Evolutionary conservation across 2,329 filamentous ascomycete species (phyloP).

Genomic region (Penicillium sp.): DNA sequence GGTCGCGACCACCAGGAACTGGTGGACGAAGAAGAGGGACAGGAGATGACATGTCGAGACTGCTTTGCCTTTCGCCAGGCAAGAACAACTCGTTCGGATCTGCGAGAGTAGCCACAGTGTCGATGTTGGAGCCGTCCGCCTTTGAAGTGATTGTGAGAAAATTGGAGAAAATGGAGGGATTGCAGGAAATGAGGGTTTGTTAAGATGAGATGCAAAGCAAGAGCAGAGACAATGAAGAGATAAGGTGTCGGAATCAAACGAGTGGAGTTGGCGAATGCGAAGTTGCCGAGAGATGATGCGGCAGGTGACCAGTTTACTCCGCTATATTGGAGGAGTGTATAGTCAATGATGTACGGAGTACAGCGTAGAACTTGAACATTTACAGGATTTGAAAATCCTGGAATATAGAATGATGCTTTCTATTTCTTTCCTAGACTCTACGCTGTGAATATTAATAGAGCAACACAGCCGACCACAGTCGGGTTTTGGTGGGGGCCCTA

Average conservation of each 20-base stretch:
- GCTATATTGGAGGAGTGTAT: slow-evolving; percentile 2
- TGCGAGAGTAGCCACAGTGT: slow-evolving; percentile 39
- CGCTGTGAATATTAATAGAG: slow-evolving; percentile 24
- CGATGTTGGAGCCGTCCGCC: slow-evolving; percentile 19
- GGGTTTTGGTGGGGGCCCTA: slow-evolving; percentile 19
- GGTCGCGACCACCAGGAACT: slow-evolving; percentile 65
- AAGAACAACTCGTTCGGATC: slow-evolving; percentile 42
- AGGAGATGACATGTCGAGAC: slow-evolving; percentile 61
- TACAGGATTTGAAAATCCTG: background rate
- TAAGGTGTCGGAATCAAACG: slow-evolving; percentile 14
- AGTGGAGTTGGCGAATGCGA: slow-evolving; percentile 11
- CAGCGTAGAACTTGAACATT: too few species aligned
- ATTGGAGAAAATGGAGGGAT: slow-evolving; percentile 12
- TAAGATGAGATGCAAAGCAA: slow-evolving; percentile 4
- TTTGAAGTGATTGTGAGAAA: slow-evolving; percentile 9
- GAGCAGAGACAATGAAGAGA: slow-evolving; percentile 6
- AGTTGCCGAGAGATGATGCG: slow-evolving; percentile 11
- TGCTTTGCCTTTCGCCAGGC: slow-evolving; percentile 41
- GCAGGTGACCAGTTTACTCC: slow-evolving; percentile 10
- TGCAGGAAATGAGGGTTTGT: background rate
- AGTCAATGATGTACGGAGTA: too few species aligned
- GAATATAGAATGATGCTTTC: too few species aligned
- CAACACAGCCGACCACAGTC: slow-evolving; percentile 22
- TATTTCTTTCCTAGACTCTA: background rate
- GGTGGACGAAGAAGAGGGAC: slow-evolving; percentile 79